Evolutionary conservation across 305 asterid genomes (phyloP).

Genomic region (Solanum chacoense): DNA sequence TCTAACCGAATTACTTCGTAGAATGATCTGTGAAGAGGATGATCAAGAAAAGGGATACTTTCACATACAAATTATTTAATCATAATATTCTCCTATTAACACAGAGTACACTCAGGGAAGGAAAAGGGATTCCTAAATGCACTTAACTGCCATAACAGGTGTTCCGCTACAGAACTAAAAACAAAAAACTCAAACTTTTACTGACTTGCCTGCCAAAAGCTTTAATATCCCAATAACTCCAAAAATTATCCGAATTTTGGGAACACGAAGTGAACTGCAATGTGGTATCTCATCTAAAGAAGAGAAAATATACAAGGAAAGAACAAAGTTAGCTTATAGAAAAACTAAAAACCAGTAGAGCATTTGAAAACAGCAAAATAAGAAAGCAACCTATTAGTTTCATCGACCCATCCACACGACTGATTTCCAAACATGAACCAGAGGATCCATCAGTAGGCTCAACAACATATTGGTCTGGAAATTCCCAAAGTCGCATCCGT

Average conservation of each 20-base stretch:
- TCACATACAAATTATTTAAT: background rate
- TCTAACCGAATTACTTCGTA: background rate
- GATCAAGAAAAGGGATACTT: background rate
- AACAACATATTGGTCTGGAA: conserved; percentile 65
- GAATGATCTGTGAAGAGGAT: background rate
- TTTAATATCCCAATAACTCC: conserved; percentile 82
- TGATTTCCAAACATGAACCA: conserved; percentile 51
- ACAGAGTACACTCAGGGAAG: background rate
- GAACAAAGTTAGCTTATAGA: background rate
- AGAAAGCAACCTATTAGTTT: conserved; percentile 39
- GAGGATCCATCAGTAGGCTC: conserved; percentile 90
- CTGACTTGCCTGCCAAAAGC: conserved; percentile 61
- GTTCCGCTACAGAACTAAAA: background rate
- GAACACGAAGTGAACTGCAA: conserved; percentile 47
- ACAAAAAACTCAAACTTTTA: background rate
- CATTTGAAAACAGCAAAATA: background rate
- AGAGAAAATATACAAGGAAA: background rate
- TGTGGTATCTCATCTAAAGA: conserved; percentile 58
- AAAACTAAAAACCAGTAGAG: background rate
- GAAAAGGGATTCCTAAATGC: background rate
- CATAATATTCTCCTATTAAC: background rate
- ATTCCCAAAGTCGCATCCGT: conserved; percentile 88
- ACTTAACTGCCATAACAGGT: background rate
- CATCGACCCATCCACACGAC: conserved; percentile 66
- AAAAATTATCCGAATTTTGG: conserved; percentile 55